Evolutionary conservation across 2,329 filamentous ascomycete genomes (phyloP).

Genomic region (Stagonosporopsis chrysanthemi): DNA sequence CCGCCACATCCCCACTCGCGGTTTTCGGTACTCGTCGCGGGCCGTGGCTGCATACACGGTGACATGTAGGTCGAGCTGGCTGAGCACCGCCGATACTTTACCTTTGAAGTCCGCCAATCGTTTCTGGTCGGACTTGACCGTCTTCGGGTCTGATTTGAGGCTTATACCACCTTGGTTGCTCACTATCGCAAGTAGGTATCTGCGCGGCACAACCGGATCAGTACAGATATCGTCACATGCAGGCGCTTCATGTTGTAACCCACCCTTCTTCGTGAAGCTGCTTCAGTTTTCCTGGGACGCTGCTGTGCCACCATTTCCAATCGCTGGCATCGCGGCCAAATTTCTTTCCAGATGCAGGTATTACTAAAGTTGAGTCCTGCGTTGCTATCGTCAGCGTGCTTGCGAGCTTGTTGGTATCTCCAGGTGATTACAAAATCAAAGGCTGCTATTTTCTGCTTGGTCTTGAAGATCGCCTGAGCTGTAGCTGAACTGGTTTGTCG

Average conservation of each 20-base stretch:
- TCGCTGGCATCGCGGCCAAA: slow-evolving; percentile 75
- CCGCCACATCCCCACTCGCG: slow-evolving; percentile 87
- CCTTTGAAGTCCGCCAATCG: slow-evolving; percentile 82
- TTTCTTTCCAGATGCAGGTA: slow-evolving; percentile 79
- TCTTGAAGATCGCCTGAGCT: slow-evolving; percentile 19
- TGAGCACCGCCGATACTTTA: slow-evolving; percentile 75
- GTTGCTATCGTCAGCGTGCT: slow-evolving; percentile 18
- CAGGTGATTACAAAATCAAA: slow-evolving; percentile 49
- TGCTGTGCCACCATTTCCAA: slow-evolving; percentile 92
- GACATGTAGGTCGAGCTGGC: slow-evolving; percentile 75
- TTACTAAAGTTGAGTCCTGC: slow-evolving; percentile 87
- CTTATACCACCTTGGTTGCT: slow-evolving; percentile 89
- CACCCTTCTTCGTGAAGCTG: slow-evolving; percentile 75
- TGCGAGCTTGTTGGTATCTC: neutral
- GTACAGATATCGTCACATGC: slow-evolving; percentile 1
- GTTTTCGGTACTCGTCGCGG: slow-evolving; percentile 85
- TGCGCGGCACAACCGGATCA: slow-evolving; percentile 42
- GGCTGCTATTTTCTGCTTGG: slow-evolving; percentile 44
- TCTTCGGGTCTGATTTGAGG: slow-evolving; percentile 75
- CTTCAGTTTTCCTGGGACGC: slow-evolving; percentile 72
- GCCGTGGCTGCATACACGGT: slow-evolving; percentile 86
- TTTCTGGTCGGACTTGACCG: slow-evolving; percentile 70
- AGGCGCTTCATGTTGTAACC: slow-evolving; percentile 16
- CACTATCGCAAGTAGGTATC: slow-evolving; percentile 78
- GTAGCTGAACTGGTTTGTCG: slow-evolving; percentile 63